Percentiles rank a stretch among this genome's conserved stretches.
phyloP scores from a whole-genome alignment of 768 basidiomycete species.

The Tylopilus felleus region DNA sequence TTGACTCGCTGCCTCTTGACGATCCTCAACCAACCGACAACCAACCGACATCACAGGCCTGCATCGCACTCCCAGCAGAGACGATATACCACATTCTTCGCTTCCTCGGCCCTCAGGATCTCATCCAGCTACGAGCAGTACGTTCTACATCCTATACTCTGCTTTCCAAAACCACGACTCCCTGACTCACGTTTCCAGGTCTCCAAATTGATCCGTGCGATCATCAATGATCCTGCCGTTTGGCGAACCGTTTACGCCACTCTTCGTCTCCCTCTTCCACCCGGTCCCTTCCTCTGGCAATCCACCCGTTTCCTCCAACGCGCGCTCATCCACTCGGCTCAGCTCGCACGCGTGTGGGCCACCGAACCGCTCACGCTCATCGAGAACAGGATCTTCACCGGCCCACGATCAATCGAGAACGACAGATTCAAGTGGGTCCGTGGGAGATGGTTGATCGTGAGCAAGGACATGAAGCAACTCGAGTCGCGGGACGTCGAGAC shows the following conservation, averaged over 20 bases:
- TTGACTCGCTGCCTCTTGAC: background rate
- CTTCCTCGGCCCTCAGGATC: constrained; percentile 5
- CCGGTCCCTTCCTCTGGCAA: constrained; percentile 22
- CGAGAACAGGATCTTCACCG: constrained; percentile 1
- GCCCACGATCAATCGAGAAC: constrained; percentile 2
- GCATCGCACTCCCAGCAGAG: constrained; percentile 13
- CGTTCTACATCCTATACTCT: background rate
- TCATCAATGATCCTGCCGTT: constrained; percentile 9
- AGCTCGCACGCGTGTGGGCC: constrained; percentile 13
- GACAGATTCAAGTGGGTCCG: constrained; percentile 16
- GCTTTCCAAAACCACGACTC: too few species aligned
- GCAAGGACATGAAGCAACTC: constrained; percentile 11
- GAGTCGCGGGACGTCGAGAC: constrained; percentile 15
- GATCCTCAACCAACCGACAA: background rate
- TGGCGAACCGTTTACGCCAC: constrained; percentile 15
- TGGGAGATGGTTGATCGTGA: constrained; percentile 20
- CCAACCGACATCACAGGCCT: background rate
- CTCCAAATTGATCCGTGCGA: constrained; percentile 9
- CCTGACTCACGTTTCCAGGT: constrained; percentile 6
- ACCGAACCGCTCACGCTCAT: constrained; percentile 8
- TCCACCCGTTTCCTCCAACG: constrained; percentile 16
- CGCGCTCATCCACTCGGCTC: constrained; percentile 16
- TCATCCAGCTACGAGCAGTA: constrained; percentile 16
- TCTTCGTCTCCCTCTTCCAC: constrained; percentile 13
- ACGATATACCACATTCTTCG: constrained; percentile 13